Percentiles rank a stretch among this genome's conserved stretches.
phyloP scores from a whole-genome alignment of 371 early-diverging fungal species.

The Lichtheimia ramosa region DNA sequence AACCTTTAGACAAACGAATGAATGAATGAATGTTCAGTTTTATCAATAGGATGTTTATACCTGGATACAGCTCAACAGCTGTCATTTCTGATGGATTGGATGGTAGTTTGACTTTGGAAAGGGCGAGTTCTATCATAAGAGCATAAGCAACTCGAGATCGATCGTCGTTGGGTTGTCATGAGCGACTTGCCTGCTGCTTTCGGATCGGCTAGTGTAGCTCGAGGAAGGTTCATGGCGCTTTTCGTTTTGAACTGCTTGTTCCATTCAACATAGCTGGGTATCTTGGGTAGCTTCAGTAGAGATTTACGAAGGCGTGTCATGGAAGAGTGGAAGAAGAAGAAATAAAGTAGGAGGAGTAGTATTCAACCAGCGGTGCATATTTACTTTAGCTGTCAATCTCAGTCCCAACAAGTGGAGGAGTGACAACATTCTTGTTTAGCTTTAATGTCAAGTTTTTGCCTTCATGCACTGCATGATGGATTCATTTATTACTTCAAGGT shows the following conservation, averaged over 20 bases:
- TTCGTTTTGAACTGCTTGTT: constrained; percentile 11
- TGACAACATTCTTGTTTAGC: too few species aligned
- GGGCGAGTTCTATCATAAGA: constrained; percentile 6
- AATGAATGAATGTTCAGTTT: too few species aligned
- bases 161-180: not conserved
- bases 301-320: not conserved
- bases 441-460: too few species aligned
- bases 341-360: not conserved
- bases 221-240: constrained; percentile 3
- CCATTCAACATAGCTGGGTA: constrained; percentile 9
- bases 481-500: too few species aligned
- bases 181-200: constrained; percentile 9
- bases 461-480: too few species aligned
- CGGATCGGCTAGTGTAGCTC: constrained; percentile 7
- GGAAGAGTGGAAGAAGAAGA: not conserved
- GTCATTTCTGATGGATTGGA: constrained; percentile 22
- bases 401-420: too few species aligned
- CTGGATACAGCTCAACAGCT: constrained; percentile 45
- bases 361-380: too few species aligned
- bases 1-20: constrained; percentile 19
- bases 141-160: not conserved
- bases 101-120: constrained; percentile 21
- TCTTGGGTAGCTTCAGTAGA: not conserved
- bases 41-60: too few species aligned
- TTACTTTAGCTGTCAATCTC: too few species aligned